Evolutionary conservation across 2,329 filamentous ascomycete genomes (phyloP), one percentile per base, ranked within the genome.

Genomic region (Huntiella moniliformis): DNA sequence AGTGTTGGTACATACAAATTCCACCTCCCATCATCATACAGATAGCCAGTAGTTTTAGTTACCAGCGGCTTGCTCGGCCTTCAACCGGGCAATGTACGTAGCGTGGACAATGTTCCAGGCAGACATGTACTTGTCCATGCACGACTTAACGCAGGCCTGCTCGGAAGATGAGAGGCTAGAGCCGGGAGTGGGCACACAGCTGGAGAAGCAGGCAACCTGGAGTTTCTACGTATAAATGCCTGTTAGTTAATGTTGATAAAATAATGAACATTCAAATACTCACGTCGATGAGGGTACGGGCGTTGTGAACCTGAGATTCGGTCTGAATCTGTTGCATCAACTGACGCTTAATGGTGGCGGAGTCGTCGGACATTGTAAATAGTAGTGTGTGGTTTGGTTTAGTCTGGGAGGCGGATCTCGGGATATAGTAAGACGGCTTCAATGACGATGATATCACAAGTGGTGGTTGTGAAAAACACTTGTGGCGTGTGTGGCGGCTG

Each of bases 61-160:
- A 39, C 52, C 50, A 52, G 60, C 61, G 47, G 52, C 55, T 46
- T 64, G 64, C 64, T 79, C 77, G 53, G 69, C 67, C 60, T 79
- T 74, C 61, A 76, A 61, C 54, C 73, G 69, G 51, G 62, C 61
- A 56, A 84, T 73, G 60, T 84, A 85, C 36, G 77, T 68, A 41
- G 68, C 61, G 64, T 77, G 81, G 56, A 83, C 77, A 52, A 71
- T 65, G 63, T 86, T 86, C 82, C 82, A 88, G 8, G 80, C 72
- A 31, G 70, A 65, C 68, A 87, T 83, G 68, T 87, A 88, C 63
- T 87, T 87, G 56, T 87, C 81, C 74, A 86, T 82, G 67, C 82
- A 88, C 50, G 71, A 68, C 15, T 72, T 82, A 57, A 82, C 70
- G 65, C 82, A 88, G 16, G 71, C 67, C 57, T 75, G 67, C 60